Evolutionary conservation across 1,284 basidiomycete species (phyloP).

Genomic region (Irpex lacteus): DNA sequence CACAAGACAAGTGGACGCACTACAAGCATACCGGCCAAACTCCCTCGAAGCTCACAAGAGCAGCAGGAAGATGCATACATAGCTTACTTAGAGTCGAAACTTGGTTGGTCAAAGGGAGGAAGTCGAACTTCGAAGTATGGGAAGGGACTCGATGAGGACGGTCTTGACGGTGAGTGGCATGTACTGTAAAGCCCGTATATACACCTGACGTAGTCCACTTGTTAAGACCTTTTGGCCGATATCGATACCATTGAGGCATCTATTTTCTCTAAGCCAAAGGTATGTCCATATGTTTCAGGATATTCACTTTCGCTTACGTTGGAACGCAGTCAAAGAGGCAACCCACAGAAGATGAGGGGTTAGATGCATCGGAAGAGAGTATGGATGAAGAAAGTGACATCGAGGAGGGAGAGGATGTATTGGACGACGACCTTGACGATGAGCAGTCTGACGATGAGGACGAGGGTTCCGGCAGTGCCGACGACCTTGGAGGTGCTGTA

Average conservation of each 20-base stretch:
- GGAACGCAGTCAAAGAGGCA: neutral
- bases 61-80: slow-evolving; percentile 32
- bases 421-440: slow-evolving; percentile 13
- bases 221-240: slow-evolving; percentile 25
- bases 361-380: neutral
- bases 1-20: slow-evolving; percentile 2
- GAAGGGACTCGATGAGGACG: slow-evolving; percentile 26
- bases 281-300: neutral
- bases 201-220: neutral
- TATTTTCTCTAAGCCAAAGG: slow-evolving; percentile 9
- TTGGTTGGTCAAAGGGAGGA: slow-evolving; percentile 27
- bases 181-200: neutral
- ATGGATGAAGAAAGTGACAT: neutral
- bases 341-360: neutral
- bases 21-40: slow-evolving; percentile 8
- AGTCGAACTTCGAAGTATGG: slow-evolving; percentile 25
- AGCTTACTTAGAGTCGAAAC: slow-evolving; percentile 28
- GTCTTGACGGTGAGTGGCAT: slow-evolving; percentile 25
- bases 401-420: slow-evolving; percentile 10
- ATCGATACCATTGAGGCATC: slow-evolving; percentile 24
- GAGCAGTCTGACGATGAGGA: slow-evolving; percentile 14
- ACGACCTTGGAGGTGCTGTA: slow-evolving; percentile 12
- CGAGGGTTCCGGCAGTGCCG: slow-evolving; percentile 12
- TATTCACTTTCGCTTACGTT: neutral
- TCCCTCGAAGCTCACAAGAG: slow-evolving; percentile 21